Evolutionary conservation across 371 early-diverging fungal genomes (phyloP), one percentile per base, ranked within the genome.

Genomic region (Fennellomyces sp.): DNA sequence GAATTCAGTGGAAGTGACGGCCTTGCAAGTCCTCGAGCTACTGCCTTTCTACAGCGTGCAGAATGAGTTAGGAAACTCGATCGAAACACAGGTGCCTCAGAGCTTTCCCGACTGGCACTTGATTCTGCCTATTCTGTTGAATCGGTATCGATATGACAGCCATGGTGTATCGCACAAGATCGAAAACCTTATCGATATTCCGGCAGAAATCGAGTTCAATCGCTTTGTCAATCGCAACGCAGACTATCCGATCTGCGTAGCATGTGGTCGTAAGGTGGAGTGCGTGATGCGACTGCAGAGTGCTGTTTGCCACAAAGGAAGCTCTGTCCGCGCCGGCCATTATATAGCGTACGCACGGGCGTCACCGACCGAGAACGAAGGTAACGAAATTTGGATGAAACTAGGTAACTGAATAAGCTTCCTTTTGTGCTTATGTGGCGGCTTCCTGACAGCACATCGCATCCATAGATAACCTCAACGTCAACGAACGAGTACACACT

Each of bases 1-100:
- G 7, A 31, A 13, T 19, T 17, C n/a, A 19, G 29, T 54, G 5
- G 58, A 63, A 10, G 64, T 68, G 1, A 70, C 76, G 7, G 85
- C 85, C 8, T 84, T 83, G 85, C 82, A 81, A 60, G 81, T 81
- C 2, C 61, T 84, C 29, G 76, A 82, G 28, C 66, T 84, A n/a
- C 56, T 84, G 5, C 85, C 85, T 0, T 84, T 84, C 56, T 84
- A 81, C 39, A 76, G 82, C 7, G 78, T 75, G 2, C 65, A 63
- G 42, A 84, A 82, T 57, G 85, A 84, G 49, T 79, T 78, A 61
- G 75, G 83, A 12, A 75, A 79, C 19, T 55, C 65, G 5, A 69
- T 81, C 27, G 49, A 65, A 3, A 78, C 75, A 1, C 83, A 81
- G 33, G 36, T 55, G 3, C 64, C 67, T 28, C 53, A 66, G 0